These are phyloP conservation scores for Suillus lakei DNA, from an alignment of 768 basidiomycete species.

Conservation along the genomic window DNA sequence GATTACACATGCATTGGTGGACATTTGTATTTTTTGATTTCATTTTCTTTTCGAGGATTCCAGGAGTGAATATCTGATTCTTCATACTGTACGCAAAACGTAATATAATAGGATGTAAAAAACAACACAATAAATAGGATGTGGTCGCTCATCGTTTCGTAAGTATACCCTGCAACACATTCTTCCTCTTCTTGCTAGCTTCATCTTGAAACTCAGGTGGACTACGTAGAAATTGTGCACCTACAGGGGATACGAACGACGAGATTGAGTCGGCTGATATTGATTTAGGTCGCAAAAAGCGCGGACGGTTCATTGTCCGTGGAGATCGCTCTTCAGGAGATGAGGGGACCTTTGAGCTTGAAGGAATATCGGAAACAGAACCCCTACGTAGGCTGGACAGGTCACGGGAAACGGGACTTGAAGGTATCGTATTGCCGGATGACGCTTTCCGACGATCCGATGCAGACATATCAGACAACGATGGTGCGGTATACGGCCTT, in stretches of 20 bases:
- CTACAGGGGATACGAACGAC: conserved; percentile 23
- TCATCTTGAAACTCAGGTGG: conserved; percentile 21
- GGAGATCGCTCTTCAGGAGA: conserved; percentile 24
- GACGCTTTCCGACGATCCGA: background rate
- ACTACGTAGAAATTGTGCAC: conserved; percentile 14
- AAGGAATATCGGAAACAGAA: conserved; percentile 30
- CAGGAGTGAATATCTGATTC: conserved; percentile 18
- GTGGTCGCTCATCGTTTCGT: conserved; percentile 36
- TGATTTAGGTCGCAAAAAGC: conserved; percentile 50
- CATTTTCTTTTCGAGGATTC: conserved; percentile 11
- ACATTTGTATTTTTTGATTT: conserved; percentile 3
- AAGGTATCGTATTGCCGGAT: conserved; percentile 12
- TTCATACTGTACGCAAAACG: conserved; percentile 33
- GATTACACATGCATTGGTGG: background rate
- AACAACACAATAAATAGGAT: conserved; percentile 6
- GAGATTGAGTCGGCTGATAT: conserved; percentile 61
- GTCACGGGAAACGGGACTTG: conserved; percentile 12
- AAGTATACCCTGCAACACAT: conserved; percentile 47
- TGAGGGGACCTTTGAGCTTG: conserved; percentile 10
- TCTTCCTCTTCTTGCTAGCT: conserved; percentile 37
- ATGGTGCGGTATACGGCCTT: conserved; percentile 57
- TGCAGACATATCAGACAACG: conserved; percentile 32
- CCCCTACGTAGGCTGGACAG: conserved; percentile 27
- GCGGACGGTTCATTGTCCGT: conserved; percentile 24
- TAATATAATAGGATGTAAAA: conserved; percentile 13